These are phyloP conservation scores for Tulasnella sp. DNA, from an alignment of 768 basidiomycete genomes.

Conservation along the genomic window DNA sequence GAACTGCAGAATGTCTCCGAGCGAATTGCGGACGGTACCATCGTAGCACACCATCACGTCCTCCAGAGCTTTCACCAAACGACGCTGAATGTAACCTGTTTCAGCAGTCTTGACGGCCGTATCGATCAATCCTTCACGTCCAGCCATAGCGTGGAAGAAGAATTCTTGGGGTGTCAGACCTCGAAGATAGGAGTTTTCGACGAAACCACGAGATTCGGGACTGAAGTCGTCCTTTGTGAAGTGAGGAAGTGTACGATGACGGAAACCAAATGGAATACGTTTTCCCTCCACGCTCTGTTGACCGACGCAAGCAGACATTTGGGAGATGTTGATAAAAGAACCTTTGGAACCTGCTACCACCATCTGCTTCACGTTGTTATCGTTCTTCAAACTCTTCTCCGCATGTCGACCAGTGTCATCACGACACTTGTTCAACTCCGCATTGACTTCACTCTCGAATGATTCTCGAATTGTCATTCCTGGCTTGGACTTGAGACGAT, in stretches of 20 bases:
- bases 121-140: constrained; percentile 97
- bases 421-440: constrained; percentile 85
- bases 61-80: constrained; percentile 94
- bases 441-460: constrained; percentile 86
- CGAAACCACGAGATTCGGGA: constrained; percentile 94
- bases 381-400: constrained; percentile 94
- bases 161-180: constrained; percentile 96
- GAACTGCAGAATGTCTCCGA: constrained; percentile 93
- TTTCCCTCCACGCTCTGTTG: constrained; percentile 97
- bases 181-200: constrained; percentile 95
- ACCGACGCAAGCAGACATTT: constrained; percentile 99
- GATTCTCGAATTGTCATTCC: constrained; percentile 99
- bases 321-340: constrained; percentile 98
- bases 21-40: constrained; percentile 92
- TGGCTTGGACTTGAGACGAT: constrained; percentile 75
- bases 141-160: constrained; percentile 99
- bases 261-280: constrained; percentile 96
- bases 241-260: constrained; percentile 89
- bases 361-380: constrained; percentile 99
- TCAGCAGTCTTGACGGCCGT: constrained; percentile 99
- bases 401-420: constrained; percentile 91
- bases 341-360: constrained; percentile 98
- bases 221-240: constrained; percentile 98
- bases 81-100: constrained; percentile 97
- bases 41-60: constrained; percentile 97